Evolutionary conservation across 345 rosid genomes (phyloP).

Genomic region (Linum trigynum): DNA sequence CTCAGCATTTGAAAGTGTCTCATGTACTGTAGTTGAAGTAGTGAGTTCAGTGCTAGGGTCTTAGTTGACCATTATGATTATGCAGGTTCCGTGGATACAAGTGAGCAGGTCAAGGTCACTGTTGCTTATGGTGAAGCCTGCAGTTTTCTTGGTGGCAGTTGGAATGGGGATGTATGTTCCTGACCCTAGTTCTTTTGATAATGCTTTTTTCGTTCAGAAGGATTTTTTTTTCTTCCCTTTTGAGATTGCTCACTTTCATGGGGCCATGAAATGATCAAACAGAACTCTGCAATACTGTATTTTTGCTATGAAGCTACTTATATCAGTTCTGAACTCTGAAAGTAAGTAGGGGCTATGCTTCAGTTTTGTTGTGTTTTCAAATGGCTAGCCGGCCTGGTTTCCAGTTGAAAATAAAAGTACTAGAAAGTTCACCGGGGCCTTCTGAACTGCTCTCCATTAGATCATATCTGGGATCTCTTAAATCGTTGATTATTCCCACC

Average conservation of each 20-base stretch:
- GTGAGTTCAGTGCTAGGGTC: neutral
- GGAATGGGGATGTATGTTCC: slow-evolving; percentile 61
- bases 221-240: neutral
- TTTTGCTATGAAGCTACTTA: neutral
- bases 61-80: slow-evolving; percentile 16
- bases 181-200: neutral
- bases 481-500: too few species aligned
- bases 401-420: neutral
- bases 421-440: neutral
- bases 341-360: neutral
- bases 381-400: neutral
- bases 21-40: neutral
- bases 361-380: neutral
- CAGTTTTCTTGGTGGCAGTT: slow-evolving; percentile 59
- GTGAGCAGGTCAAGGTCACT: slow-evolving; percentile 82
- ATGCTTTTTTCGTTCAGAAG: slow-evolving; percentile 1
- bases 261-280: neutral
- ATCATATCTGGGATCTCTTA: too few species aligned
- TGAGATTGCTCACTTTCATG: neutral
- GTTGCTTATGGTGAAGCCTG: slow-evolving; percentile 63
- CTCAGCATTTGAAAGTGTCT: too few species aligned
- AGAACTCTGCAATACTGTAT: neutral
- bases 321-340: neutral
- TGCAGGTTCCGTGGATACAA: slow-evolving; percentile 93
- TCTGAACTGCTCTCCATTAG: too few species aligned